Evolutionary conservation across 2,329 filamentous ascomycete genomes (phyloP).

Genomic region (Sporothrix brasiliensis): DNA sequence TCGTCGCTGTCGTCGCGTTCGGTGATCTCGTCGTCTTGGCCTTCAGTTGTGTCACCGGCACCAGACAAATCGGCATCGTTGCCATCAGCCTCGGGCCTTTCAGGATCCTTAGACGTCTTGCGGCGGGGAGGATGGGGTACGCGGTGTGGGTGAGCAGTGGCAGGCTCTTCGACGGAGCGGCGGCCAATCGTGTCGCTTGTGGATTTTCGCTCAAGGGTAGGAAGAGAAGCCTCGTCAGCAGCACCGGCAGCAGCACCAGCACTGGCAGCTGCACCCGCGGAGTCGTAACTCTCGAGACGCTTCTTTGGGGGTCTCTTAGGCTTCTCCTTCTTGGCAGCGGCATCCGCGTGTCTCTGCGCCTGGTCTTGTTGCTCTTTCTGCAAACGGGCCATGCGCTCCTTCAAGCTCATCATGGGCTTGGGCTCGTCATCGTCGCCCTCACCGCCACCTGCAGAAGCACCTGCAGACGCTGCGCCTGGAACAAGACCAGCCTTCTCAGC

Average conservation of each 20-base stretch:
- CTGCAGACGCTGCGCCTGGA: slow-evolving; percentile 43
- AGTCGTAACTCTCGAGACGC: slow-evolving; percentile 55
- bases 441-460: slow-evolving; percentile 8
- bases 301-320: slow-evolving; percentile 77
- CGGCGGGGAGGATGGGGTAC: slow-evolving; percentile 53
- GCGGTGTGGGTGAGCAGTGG: slow-evolving; percentile 44
- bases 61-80: slow-evolving; percentile 69
- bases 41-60: slow-evolving; percentile 65
- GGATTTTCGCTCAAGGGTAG: slow-evolving; percentile 51
- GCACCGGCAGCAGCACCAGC: slow-evolving; percentile 27
- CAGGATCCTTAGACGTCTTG: slow-evolving; percentile 55
- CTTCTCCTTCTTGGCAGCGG: slow-evolving; percentile 81
- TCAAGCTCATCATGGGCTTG: slow-evolving; percentile 87
- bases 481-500: slow-evolving; percentile 69
- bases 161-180: slow-evolving; percentile 54
- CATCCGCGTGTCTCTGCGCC: slow-evolving; percentile 77
- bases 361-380: slow-evolving; percentile 94
- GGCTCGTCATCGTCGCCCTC: slow-evolving; percentile 72
- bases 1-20: slow-evolving; percentile 77
- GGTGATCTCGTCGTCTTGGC: slow-evolving; percentile 60
- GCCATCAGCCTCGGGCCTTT: slow-evolving; percentile 54
- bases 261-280: slow-evolving; percentile 20
- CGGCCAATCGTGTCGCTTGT: slow-evolving; percentile 54
- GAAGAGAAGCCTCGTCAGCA: slow-evolving; percentile 43
- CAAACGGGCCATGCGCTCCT: slow-evolving; percentile 90